Base-by-base conservation (phyloP, 1,139 yeast species). In the Suhomyces wounanorum region DNA sequence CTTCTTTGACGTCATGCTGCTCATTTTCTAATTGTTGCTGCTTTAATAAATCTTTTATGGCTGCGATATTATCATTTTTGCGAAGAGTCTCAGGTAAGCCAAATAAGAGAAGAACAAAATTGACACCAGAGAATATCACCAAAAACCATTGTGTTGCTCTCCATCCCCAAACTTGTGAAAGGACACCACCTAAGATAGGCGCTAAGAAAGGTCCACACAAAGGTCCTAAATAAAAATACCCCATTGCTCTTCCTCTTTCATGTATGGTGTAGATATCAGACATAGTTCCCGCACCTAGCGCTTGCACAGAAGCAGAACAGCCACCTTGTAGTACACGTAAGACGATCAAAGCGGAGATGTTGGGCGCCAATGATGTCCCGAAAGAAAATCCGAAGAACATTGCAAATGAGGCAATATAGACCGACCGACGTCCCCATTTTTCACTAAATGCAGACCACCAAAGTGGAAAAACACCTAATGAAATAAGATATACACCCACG, bases 361-460 rank as follows among this genome's bases (percentile, higher is more conserved):
- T 75, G 1, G 84, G 85, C 0, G 91, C 73, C 35, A 86, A 66
- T 0, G 96, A 84, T 57, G 90, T 80, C 1, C 95, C 96, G 23
- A 89, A 77, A 16, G 86, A 78, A 59, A 89, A 89, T 2, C 79
- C 86, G 30, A 82, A 71, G 60, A 86, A 84, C 44, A 87, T 62
- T 0, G 77, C 59, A 63, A 88, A 89, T 5, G 94, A 85, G 3
- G 84, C 60, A 23, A 90, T 68, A 65, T 89, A 90, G 21, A 89
- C 84, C 1, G 84, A 75, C 50, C 97, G 70, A 56, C 96, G 74
- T 2, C 97, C 97, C 58, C 81, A 79, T 50, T 76, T 70, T 64
- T 90, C 96, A 47, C 92, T 84, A 52, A 88, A 77, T 6, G 87
- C 81, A 7, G 94, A 85, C 96, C 96, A 90, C 96, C 96, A 90